phyloP scores from a whole-genome alignment of 768 basidiomycete genomes.

The Lanmaoa rubissima region DNA sequence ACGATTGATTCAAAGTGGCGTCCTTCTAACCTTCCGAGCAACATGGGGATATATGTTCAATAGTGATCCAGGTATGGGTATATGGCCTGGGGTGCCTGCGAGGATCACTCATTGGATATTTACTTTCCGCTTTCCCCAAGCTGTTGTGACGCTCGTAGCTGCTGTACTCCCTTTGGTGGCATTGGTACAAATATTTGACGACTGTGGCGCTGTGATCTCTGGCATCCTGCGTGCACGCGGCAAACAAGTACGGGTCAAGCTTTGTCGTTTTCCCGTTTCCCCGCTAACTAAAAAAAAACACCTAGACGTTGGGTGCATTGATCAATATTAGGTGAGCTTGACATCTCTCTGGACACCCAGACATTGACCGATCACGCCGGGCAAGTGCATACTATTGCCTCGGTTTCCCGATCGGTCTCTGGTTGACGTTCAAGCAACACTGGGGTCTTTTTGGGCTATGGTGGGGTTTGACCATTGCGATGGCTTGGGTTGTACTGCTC shows the following conservation, averaged over 20 bases:
- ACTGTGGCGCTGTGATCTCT: slow-evolving; percentile 61
- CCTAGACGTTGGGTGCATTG: slow-evolving; percentile 72
- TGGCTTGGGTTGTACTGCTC: slow-evolving; percentile 16
- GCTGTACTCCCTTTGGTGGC: slow-evolving; percentile 73
- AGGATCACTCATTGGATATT: neutral
- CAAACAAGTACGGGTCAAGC: slow-evolving; percentile 50
- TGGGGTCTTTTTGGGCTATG: slow-evolving; percentile 76
- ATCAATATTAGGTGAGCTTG: slow-evolving; percentile 65
- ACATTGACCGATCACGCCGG: neutral
- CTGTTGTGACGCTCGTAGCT: slow-evolving; percentile 42
- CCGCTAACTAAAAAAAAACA: neutral
- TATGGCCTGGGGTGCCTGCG: neutral
- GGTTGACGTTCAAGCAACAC: slow-evolving; percentile 62
- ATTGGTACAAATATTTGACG: slow-evolving; percentile 82
- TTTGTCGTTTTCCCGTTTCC: neutral
- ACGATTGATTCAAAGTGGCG: slow-evolving; percentile 32
- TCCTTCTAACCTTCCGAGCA: slow-evolving; percentile 60
- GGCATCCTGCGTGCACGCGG: slow-evolving; percentile 85
- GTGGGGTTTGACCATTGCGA: slow-evolving; percentile 70
- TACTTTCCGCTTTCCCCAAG: slow-evolving; percentile 6
- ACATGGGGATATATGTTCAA: slow-evolving; percentile 81
- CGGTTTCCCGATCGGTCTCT: slow-evolving; percentile 80
- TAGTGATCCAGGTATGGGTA: slow-evolving; percentile 46
- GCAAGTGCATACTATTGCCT: slow-evolving; percentile 71
- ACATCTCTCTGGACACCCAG: neutral